Conservation (phyloP, 2,329 filamentous ascomycete genomes). For the Aspergillus japonicus region DNA sequence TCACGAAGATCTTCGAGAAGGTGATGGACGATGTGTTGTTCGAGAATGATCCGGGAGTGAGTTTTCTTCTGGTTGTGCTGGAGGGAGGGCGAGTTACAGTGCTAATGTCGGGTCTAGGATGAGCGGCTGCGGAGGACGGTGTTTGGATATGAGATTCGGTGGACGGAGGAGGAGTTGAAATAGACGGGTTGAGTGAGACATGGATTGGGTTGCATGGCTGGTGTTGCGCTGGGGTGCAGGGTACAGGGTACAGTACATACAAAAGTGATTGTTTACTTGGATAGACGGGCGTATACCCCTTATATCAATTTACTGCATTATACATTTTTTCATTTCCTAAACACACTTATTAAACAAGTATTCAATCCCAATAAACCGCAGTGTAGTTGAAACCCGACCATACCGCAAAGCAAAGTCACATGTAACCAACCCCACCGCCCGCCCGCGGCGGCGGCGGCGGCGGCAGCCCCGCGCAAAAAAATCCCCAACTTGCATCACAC, state of each 20-base stretch:
- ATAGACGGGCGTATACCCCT: background rate
- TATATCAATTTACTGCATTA: background rate
- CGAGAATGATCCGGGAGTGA: constrained; percentile 75
- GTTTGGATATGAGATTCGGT: constrained; percentile 71
- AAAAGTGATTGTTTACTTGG: background rate
- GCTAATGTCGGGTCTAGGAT: constrained; percentile 52
- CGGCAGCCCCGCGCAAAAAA: constrained; percentile 9
- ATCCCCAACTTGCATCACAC: constrained; percentile 6
- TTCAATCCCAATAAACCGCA: too few relatives aligned
- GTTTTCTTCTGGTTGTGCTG: constrained; percentile 25
- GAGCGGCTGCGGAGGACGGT: constrained; percentile 78
- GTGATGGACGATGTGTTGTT: constrained; percentile 86
- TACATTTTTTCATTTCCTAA: background rate
- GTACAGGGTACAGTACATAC: background rate
- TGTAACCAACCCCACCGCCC: constrained; percentile 10
- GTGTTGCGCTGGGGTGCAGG: background rate
- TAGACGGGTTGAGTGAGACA: background rate
- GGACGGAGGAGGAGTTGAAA: constrained; percentile 48
- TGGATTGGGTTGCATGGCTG: background rate
- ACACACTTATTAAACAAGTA: too few relatives aligned
- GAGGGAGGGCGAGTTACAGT: background rate
- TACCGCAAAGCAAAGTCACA: constrained; percentile 10
- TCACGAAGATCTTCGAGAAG: constrained; percentile 77
- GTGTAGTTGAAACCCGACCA: too few relatives aligned
- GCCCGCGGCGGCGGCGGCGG: constrained; percentile 2